These are phyloP conservation scores for Saturnispora quitensis DNA, from an alignment of 805 yeast genomes.

Conservation along the genomic window DNA sequence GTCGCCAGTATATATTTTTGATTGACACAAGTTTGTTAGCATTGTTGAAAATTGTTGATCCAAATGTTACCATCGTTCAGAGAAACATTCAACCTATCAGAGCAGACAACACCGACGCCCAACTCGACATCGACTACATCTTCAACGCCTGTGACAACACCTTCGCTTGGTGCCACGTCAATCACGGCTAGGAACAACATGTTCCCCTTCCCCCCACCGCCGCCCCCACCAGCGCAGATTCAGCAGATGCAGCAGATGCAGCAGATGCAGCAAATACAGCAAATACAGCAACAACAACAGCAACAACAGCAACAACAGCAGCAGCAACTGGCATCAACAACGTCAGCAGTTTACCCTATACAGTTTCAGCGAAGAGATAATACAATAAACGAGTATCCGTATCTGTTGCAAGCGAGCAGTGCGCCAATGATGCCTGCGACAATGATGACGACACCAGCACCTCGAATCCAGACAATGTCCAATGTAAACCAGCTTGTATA, in stretches of 20 bases:
- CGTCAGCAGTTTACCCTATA: neutral
- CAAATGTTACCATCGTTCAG: constrained; percentile 4
- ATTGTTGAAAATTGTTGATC: neutral
- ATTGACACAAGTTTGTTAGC: neutral
- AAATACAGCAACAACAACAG: neutral
- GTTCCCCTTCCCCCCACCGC: neutral
- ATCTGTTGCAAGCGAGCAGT: neutral
- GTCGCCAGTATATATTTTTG: no score
- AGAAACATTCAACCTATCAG: constrained; percentile 1
- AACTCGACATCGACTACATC: constrained; percentile 5
- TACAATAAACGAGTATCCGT: neutral
- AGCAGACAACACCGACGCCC: constrained; percentile 3
- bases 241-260: neutral
- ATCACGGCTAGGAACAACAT: neutral
- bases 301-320: neutral
- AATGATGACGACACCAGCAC: neutral
- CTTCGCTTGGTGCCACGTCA: neutral
- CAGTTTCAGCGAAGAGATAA: neutral
- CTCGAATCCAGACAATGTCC: neutral
- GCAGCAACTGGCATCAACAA: neutral
- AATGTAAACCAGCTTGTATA: constrained; percentile 19
- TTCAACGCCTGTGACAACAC: neutral
- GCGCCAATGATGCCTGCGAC: neutral
- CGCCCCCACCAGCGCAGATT: neutral
- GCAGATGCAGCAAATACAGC: neutral